Conservation (phyloP, 148 eudicot species). For the Hydrangea macrophylla region DNA sequence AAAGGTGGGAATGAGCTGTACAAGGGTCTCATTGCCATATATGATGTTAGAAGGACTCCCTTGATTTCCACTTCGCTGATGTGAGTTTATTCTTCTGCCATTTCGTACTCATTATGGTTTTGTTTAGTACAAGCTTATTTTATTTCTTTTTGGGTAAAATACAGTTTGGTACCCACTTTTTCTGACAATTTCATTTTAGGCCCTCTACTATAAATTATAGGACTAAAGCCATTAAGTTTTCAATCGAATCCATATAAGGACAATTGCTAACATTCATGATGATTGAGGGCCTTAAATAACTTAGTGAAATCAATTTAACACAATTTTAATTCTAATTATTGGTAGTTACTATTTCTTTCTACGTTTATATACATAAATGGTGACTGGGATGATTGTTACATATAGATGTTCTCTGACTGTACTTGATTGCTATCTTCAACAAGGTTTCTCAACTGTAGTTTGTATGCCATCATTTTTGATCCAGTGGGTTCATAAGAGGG, state of each 20-base stretch:
- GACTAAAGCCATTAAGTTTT: too few species aligned
- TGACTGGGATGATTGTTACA: too few species aligned
- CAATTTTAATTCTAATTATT: too few species aligned
- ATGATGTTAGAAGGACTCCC: conserved; percentile 80
- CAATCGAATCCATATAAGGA: too few species aligned
- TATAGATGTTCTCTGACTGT: neutral
- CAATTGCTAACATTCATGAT: too few species aligned
- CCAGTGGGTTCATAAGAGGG: conserved; percentile 94
- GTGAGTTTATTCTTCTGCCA: conserved; percentile 42
- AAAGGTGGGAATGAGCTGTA: conserved; percentile 82
- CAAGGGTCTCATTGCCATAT: conserved; percentile 85
- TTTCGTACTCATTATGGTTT: neutral
- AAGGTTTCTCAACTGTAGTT: conserved; percentile 9
- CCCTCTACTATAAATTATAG: too few species aligned
- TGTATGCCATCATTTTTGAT: conserved; percentile 7
- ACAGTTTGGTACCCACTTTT: neutral
- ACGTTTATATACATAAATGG: neutral
- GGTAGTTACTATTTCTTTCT: too few species aligned
- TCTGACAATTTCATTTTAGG: too few species aligned
- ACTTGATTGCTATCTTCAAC: conserved; percentile 6
- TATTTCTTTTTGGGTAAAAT: neutral
- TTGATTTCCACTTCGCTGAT: conserved; percentile 76
- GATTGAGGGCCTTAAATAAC: too few species aligned
- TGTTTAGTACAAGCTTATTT: neutral
- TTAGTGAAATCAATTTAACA: too few species aligned